phyloP scores from a whole-genome alignment of 306 rosid species.

The Hippophae rhamnoides region DNA sequence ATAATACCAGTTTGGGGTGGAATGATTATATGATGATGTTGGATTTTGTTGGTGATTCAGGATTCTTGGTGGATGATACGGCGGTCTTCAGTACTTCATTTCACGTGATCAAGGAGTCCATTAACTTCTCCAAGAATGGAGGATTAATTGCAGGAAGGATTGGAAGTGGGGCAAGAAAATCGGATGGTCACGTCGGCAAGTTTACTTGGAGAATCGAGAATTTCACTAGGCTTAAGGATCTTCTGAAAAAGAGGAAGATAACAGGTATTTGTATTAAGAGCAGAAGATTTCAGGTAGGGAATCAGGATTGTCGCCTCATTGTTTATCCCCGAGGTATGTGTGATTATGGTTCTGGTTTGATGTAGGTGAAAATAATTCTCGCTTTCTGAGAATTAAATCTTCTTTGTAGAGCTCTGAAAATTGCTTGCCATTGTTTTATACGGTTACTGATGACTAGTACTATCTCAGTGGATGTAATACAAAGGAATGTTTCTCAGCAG shows the following conservation, averaged over 20 bases:
- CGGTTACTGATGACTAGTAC: constrained; percentile 26
- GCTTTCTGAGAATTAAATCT: constrained; percentile 11
- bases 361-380: background rate
- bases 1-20: constrained; percentile 98
- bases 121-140: constrained; percentile 89
- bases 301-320: constrained; percentile 92
- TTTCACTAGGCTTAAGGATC: constrained; percentile 90
- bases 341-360: constrained; percentile 2
- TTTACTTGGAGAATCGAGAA: constrained; percentile 96
- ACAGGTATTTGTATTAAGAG: constrained; percentile 98
- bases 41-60: constrained; percentile 82
- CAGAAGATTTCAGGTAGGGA: constrained; percentile 95
- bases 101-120: constrained; percentile 90
- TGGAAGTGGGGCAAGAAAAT: constrained; percentile 75
- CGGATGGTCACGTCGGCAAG: constrained; percentile 90
- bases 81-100: constrained; percentile 88
- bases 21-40: constrained; percentile 97
- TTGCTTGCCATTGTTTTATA: constrained; percentile 21
- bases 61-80: constrained; percentile 74
- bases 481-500: background rate
- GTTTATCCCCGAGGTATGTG: constrained; percentile 96
- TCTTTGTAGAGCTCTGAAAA: constrained; percentile 12
- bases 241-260: constrained; percentile 90
- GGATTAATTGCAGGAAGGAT: constrained; percentile 58
- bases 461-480: constrained; percentile 21